These are phyloP conservation scores for Morella rubra DNA, from an alignment of 306 rosid species.

Conservation along the genomic window DNA sequence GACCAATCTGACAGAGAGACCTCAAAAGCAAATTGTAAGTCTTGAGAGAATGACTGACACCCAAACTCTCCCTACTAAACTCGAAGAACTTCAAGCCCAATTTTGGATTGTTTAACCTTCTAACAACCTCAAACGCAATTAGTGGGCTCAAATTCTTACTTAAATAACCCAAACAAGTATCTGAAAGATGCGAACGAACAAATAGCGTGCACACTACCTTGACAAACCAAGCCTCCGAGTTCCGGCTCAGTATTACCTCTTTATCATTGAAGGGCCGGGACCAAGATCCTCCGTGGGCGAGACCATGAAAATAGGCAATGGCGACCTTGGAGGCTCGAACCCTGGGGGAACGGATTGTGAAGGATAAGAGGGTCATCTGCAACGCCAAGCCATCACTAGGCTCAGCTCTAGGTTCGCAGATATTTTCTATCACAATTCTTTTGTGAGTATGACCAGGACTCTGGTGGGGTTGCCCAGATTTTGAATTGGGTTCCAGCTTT, in stretches of 20 bases:
- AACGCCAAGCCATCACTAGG: conserved; percentile 46
- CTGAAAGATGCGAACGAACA: conserved; percentile 47
- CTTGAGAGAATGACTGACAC: conserved; percentile 42
- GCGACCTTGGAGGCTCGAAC: conserved; percentile 59
- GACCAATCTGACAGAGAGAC: conserved; percentile 67
- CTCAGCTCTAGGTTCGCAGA: conserved; percentile 43
- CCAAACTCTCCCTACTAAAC: conserved; percentile 53
- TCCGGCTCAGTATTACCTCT: conserved; percentile 32
- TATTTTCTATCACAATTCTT: conserved; percentile 45
- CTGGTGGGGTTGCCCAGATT: conserved; percentile 6
- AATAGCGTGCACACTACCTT: conserved; percentile 72
- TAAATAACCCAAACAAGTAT: conserved; percentile 47
- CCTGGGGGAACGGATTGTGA: conserved; percentile 47
- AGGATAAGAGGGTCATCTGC: conserved; percentile 60
- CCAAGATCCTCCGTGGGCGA: conserved; percentile 41
- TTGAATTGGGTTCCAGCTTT: conserved; percentile 14
- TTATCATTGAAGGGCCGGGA: conserved; percentile 33
- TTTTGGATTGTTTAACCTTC: conserved; percentile 52
- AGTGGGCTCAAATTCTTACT: conserved; percentile 54
- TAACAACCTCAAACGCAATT: conserved; percentile 66
- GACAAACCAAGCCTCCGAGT: conserved; percentile 69
- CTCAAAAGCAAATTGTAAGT: conserved; percentile 67
- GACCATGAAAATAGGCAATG: conserved; percentile 39
- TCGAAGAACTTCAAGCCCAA: conserved; percentile 64
- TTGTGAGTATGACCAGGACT: conserved; percentile 21